Conservation (phyloP, 306 rosid genomes). For the Casuarina equisetifolia region DNA sequence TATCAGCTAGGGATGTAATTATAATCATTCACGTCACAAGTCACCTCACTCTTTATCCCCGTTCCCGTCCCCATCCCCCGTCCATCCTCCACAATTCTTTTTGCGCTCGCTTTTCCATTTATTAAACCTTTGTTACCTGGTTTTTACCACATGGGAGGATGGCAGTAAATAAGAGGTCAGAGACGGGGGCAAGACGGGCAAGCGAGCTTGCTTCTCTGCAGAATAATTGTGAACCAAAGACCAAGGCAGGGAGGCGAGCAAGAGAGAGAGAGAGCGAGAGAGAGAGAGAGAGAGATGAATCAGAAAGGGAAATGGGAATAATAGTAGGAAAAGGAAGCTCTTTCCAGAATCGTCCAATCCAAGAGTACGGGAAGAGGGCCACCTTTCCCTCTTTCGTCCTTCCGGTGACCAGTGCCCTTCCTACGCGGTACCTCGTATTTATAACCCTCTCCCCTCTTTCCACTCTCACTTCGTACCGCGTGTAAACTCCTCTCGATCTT, state of each 20-base stretch:
- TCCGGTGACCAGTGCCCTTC: constrained; percentile 53
- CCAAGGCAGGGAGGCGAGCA: neutral
- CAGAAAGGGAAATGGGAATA: constrained; percentile 60
- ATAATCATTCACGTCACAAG: constrained; percentile 37
- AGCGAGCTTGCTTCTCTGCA: neutral
- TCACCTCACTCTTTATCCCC: constrained; percentile 13
- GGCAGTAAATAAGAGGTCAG: neutral
- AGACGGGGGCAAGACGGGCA: constrained; percentile 35
- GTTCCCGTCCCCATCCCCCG: no score
- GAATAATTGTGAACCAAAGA: neutral
- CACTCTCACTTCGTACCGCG: constrained; percentile 41
- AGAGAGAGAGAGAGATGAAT: constrained; percentile 12
- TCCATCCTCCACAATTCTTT: constrained; percentile 13
- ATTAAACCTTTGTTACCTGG: constrained; percentile 11
- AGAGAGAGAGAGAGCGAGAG: neutral
- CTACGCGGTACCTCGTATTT: constrained; percentile 73
- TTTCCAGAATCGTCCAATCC: constrained; percentile 89
- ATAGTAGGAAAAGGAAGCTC: constrained; percentile 55
- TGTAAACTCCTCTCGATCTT: neutral
- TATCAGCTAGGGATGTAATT: constrained; percentile 29
- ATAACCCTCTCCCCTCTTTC: constrained; percentile 19
- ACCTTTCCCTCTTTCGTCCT: constrained; percentile 70
- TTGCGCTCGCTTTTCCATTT: constrained; percentile 3
- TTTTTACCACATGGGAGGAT: constrained; percentile 40
- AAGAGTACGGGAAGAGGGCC: constrained; percentile 95